Conservation (phyloP, 1,284 basidiomycete species). For the Prillingera fragicola region DNA sequence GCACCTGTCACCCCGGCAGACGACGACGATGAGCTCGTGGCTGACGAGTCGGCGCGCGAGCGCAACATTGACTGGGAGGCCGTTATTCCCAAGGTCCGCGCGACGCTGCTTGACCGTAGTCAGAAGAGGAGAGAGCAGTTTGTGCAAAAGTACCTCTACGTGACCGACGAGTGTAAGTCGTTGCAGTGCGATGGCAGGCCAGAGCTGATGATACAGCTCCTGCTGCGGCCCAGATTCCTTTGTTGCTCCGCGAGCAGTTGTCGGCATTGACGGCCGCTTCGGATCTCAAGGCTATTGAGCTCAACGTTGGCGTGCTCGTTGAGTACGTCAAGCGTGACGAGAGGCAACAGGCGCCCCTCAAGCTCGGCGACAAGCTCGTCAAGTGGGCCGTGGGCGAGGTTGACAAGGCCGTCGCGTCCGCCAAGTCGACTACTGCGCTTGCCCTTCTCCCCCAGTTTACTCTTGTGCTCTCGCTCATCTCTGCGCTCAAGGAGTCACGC, state of each 20-base stretch:
- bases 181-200: not conserved
- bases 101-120: conserved; percentile 30
- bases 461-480: conserved; percentile 29
- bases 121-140: conserved; percentile 36
- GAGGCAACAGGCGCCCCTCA: conserved; percentile 17
- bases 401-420: conserved; percentile 27
- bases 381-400: conserved; percentile 38
- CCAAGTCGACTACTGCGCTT: conserved; percentile 22
- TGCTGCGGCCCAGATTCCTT: conserved; percentile 1
- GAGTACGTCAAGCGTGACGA: conserved; percentile 38
- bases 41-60: conserved; percentile 13
- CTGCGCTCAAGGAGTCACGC: conserved; percentile 27
- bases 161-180: conserved; percentile 34
- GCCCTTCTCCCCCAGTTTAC: conserved; percentile 35
- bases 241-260: conserved; percentile 17
- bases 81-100: conserved; percentile 26
- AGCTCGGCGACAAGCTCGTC: conserved; percentile 43
- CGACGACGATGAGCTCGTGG: no score
- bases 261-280: conserved; percentile 21
- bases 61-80: conserved; percentile 35
- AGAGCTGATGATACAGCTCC: conserved; percentile 5
- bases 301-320: conserved; percentile 27
- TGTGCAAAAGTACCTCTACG: conserved; percentile 30
- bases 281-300: conserved; percentile 28
- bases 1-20: not conserved